Evolutionary conservation across 73 alveolate species (phyloP).

Genomic region (Paramecium sonneborni): DNA sequence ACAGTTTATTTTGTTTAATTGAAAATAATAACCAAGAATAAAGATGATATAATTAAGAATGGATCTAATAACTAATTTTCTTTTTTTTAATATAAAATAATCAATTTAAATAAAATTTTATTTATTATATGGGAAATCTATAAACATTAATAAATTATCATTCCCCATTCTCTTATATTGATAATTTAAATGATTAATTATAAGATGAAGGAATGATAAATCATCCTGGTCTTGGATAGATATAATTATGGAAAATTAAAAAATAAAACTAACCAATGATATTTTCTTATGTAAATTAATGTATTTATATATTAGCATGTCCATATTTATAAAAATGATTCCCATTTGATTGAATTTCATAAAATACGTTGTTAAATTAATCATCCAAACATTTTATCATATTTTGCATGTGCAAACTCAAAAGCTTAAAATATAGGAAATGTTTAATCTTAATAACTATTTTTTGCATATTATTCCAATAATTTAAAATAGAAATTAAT

Average conservation of each 20-base stretch:
- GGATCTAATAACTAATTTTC: background rate
- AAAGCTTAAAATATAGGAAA: background rate
- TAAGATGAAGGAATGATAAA: background rate
- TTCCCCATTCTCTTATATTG: background rate
- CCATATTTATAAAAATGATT: background rate
- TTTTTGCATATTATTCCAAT: background rate
- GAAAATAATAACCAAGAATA: no score
- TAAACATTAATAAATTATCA: background rate
- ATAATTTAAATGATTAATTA: background rate
- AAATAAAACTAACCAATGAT: background rate
- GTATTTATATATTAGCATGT: background rate
- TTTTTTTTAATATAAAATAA: background rate
- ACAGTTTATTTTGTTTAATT: no score
- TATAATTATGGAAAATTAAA: background rate
- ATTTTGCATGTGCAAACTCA: background rate
- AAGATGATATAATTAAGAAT: no score
- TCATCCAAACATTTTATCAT: background rate
- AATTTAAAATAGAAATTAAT: background rate
- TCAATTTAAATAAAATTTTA: conserved; percentile 16
- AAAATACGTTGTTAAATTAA: background rate
- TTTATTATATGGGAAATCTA: conserved; percentile 1
- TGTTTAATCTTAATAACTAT: background rate
- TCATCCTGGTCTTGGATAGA: background rate
- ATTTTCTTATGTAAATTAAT: background rate
- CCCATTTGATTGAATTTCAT: background rate